Evolutionary conservation across 139 green algal genomes (phyloP).

Genomic region (Tetradesmus obliquus): DNA sequence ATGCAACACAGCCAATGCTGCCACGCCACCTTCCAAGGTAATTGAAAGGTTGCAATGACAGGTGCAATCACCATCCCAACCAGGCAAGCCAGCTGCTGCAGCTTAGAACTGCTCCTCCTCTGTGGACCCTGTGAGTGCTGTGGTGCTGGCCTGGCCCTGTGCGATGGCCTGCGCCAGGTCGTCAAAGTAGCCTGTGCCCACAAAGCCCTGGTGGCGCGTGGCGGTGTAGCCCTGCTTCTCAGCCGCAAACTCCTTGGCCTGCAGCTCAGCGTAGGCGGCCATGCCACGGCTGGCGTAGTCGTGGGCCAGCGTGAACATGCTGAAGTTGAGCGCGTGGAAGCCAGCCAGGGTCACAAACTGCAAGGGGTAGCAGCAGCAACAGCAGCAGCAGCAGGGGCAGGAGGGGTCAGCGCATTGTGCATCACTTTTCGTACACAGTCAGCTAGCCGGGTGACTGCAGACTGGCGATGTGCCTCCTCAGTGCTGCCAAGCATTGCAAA

Average conservation of each 20-base stretch:
- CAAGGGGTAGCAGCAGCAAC: constrained; percentile 80
- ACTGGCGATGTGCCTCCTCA: too few species aligned
- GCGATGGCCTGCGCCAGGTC: constrained; percentile 55
- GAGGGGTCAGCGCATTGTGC: constrained; percentile 90
- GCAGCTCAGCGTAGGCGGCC: constrained; percentile 84
- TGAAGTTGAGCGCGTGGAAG: constrained; percentile 89
- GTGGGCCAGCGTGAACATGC: constrained; percentile 82
- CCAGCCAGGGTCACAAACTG: constrained; percentile 91
- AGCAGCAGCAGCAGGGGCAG: constrained; percentile 34
- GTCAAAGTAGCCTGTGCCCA: constrained; percentile 86
- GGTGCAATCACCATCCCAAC: background rate
- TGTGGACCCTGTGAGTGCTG: constrained; percentile 78
- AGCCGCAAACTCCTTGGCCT: constrained; percentile 78
- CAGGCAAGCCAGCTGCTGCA: background rate
- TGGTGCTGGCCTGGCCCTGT: constrained; percentile 63
- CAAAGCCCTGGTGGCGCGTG: constrained; percentile 66
- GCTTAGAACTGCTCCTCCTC: constrained; percentile 81
- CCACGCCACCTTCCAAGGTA: background rate
- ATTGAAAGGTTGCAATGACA: background rate
- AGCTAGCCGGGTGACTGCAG: too few species aligned
- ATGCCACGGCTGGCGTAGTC: constrained; percentile 83
- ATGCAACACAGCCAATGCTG: background rate
- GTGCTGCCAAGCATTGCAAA: too few species aligned
- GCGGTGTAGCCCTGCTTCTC: constrained; percentile 71
- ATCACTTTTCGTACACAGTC: too few species aligned